These are phyloP conservation scores for Cubamyces sp. DNA, from an alignment of 768 basidiomycete species.

Conservation along the genomic window DNA sequence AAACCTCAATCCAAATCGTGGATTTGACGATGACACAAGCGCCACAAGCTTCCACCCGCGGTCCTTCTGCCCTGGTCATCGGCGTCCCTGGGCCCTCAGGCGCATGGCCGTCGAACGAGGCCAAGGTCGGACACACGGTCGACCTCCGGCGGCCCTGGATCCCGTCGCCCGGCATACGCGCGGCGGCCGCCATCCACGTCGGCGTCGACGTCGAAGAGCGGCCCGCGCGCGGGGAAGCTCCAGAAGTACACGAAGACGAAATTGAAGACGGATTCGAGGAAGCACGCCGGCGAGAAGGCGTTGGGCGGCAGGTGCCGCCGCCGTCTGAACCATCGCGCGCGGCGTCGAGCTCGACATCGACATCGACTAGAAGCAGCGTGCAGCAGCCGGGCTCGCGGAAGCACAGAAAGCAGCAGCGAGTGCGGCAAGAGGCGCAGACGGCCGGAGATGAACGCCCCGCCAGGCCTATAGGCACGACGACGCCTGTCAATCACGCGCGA, in stretches of 20 bases:
- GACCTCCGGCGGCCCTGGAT: slow-evolving; percentile 27
- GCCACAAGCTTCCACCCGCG: neutral
- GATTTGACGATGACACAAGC: neutral
- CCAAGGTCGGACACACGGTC: slow-evolving; percentile 14
- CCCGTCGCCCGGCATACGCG: slow-evolving; percentile 23
- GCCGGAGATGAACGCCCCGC: slow-evolving; percentile 4
- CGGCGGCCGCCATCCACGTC: neutral
- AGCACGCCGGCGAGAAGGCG: too few species aligned
- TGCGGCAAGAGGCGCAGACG: neutral
- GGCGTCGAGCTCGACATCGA: slow-evolving; percentile 1
- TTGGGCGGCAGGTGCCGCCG: too few species aligned
- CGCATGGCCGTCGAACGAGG: slow-evolving; percentile 25
- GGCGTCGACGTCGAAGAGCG: neutral
- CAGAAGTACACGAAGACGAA: too few species aligned
- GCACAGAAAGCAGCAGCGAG: neutral
- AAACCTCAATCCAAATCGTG: too few species aligned
- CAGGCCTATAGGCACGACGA: too few species aligned
- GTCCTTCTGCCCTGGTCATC: too few species aligned
- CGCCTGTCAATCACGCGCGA: neutral
- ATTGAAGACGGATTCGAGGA: too few species aligned
- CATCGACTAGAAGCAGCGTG: slow-evolving; percentile 10
- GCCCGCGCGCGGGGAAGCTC: neutral
- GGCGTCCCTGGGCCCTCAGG: too few species aligned
- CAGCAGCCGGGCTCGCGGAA: neutral
- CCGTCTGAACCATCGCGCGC: too few species aligned